Base-by-base conservation (phyloP, 805 yeast genomes). In the Teunomyces kruisii region DNA sequence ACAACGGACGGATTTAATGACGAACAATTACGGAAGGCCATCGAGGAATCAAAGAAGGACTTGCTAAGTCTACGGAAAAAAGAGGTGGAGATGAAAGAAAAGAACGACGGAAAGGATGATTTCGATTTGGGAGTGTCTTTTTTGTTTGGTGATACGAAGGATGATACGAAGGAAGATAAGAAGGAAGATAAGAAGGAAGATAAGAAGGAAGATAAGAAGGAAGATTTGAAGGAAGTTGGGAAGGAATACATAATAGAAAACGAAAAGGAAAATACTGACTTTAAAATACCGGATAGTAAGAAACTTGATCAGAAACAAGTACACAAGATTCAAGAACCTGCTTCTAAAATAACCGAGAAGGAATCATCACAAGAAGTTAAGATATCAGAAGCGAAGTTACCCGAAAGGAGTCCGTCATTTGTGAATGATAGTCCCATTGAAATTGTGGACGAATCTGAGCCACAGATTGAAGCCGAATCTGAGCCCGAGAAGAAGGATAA, bases 151-250 rank as follows among this genome's bases (percentile, higher is more conserved):
- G 68, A 76, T 45, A 64, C 64, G 36, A 75, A 71, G 1, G 83
- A 83, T 16, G 57, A 80, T 40, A 67, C 80, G 3, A 64, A 81
- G 0, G 79, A 79, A 76, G 59, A 60, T 33, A 81, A 77, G 44
- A 76, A 78, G 1, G 66, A 66, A 43, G 70, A 59, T 10, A 46
- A 54, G 27, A 41, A 61, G 6, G 51, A 45, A 8, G 42, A 40
- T 1, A 51, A 49, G n/a, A 52, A 39, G 2, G 49, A 50, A 6
- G 9, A 12, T 14, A 40, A 32, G 28, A 10, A 26, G 28, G 12
- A 26, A 26, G 7, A 26, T 9, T n/a, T n/a, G n/a, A 52, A 39
- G 2, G 49, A 50, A 6, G 9, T 8, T 14, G 37, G 29, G 28
- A 10, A 26, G 28, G 12, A 26, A 26, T 5, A 26, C 3, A 10